A percentile compares a stretch with the other conserved stretches of the same genome.
Evolutionary conservation across 139 green algal genomes (phyloP).

Genomic region (Chlorella vulgaris): DNA sequence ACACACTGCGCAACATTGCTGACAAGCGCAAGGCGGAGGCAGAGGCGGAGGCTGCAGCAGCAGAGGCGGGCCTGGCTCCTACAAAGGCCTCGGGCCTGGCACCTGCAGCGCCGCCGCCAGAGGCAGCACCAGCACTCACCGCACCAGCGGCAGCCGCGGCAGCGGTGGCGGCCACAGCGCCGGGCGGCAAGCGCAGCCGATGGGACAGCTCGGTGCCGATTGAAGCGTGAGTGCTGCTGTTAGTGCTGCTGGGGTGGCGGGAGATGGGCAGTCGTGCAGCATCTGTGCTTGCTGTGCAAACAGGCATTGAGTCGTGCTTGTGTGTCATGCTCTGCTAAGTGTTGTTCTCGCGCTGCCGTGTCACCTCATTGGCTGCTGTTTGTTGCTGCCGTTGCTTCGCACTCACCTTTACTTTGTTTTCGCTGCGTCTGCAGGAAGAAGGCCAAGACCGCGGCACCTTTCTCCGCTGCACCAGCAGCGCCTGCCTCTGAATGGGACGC

Average conservation of each 20-base stretch:
- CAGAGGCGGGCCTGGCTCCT: slow-evolving; percentile 39
- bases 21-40: slow-evolving; percentile 76
- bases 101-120: neutral
- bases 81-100: slow-evolving; percentile 63
- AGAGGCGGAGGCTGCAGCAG: slow-evolving; percentile 53
- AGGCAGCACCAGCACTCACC: slow-evolving; percentile 4
- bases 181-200: slow-evolving; percentile 68
- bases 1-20: slow-evolving; percentile 92
- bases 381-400: neutral
- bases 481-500: slow-evolving; percentile 89
- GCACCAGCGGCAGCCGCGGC: slow-evolving; percentile 39
- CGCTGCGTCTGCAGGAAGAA: slow-evolving; percentile 56
- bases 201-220: slow-evolving; percentile 76
- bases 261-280: too few species aligned
- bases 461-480: neutral
- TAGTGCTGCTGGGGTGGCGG: too few species aligned
- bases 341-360: too few species aligned
- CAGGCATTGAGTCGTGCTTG: too few species aligned
- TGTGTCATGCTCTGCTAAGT: too few species aligned
- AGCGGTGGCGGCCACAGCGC: slow-evolving; percentile 52
- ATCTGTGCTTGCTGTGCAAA: too few species aligned
- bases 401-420: neutral
- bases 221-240: slow-evolving; percentile 26
- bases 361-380: too few species aligned
- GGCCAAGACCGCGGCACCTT: neutral